Evolutionary conservation across 139 green algal genomes (phyloP).

Genomic region (Spirogloea muscicola): DNA sequence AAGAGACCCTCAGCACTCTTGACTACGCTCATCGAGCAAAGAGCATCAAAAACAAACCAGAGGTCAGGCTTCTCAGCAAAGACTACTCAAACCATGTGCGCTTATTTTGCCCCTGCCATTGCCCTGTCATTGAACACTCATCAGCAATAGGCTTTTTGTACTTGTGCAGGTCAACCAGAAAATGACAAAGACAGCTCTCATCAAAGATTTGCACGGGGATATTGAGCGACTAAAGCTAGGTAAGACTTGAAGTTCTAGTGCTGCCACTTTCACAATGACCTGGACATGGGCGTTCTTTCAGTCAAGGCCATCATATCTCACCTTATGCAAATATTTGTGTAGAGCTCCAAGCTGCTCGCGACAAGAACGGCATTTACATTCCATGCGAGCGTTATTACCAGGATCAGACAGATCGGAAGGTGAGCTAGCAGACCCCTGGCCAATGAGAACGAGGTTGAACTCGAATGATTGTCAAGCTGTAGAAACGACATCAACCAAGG

Average conservation of each 20-base stretch:
- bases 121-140: too few relatives aligned
- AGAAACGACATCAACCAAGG: too few relatives aligned
- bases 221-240: slow-evolving; percentile 85
- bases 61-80: slow-evolving; percentile 58
- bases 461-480: too few relatives aligned
- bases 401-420: slow-evolving; percentile 62
- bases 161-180: slow-evolving; percentile 57
- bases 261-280: neutral
- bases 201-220: slow-evolving; percentile 87
- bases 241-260: neutral
- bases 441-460: too few relatives aligned
- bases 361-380: slow-evolving; percentile 91
- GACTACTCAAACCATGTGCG: too few relatives aligned
- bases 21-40: slow-evolving; percentile 97
- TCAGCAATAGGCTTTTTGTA: too few relatives aligned
- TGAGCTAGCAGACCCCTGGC: too few relatives aligned
- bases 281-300: neutral
- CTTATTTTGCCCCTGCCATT: too few relatives aligned
- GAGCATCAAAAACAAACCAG: slow-evolving; percentile 95
- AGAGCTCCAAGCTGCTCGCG: slow-evolving; percentile 68
- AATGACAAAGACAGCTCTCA: slow-evolving; percentile 86
- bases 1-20: slow-evolving; percentile 95
- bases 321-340: slow-evolving; percentile 12
- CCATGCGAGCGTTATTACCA: slow-evolving; percentile 60
- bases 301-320: neutral